Conservation (phyloP, 257 asterid genomes). For the Plectranthus barbatus region DNA sequence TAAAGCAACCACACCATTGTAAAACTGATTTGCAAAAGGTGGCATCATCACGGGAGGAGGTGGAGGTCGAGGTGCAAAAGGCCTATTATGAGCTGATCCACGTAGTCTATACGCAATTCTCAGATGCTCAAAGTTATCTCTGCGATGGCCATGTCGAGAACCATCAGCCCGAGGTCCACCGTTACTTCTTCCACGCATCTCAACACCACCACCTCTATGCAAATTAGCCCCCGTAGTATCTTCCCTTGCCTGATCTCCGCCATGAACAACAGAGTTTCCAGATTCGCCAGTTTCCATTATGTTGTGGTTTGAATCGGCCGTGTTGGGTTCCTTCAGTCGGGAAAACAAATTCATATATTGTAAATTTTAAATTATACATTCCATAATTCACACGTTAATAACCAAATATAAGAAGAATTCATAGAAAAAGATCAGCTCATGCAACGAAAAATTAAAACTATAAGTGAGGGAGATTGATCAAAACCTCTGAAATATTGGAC, state of each 20-base stretch:
- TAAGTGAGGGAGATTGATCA: too few relatives aligned
- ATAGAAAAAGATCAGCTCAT: neutral
- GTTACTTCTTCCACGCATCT: slow-evolving; percentile 42
- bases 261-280: too few relatives aligned
- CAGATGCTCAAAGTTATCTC: slow-evolving; percentile 36
- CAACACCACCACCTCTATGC: slow-evolving; percentile 44
- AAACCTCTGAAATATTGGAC: slow-evolving; percentile 28
- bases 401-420: neutral
- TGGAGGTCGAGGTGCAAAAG: slow-evolving; percentile 31
- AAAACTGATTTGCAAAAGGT: slow-evolving; percentile 31
- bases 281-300: slow-evolving; percentile 27
- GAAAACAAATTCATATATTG: slow-evolving; percentile 25
- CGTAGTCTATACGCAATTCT: slow-evolving; percentile 40
- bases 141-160: slow-evolving; percentile 31
- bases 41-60: slow-evolving; percentile 27
- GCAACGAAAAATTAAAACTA: neutral
- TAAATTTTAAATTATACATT: slow-evolving; percentile 13
- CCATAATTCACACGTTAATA: neutral
- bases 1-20: slow-evolving; percentile 39
- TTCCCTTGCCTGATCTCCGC: slow-evolving; percentile 35
- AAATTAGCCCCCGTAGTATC: slow-evolving; percentile 29
- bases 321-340: slow-evolving; percentile 36
- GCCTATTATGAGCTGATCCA: slow-evolving; percentile 29
- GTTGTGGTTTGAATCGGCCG: slow-evolving; percentile 30
- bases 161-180: slow-evolving; percentile 48